These are phyloP conservation scores for Stephania japonica DNA, from an alignment of 164 flowering plant species.

Conservation along the genomic window DNA sequence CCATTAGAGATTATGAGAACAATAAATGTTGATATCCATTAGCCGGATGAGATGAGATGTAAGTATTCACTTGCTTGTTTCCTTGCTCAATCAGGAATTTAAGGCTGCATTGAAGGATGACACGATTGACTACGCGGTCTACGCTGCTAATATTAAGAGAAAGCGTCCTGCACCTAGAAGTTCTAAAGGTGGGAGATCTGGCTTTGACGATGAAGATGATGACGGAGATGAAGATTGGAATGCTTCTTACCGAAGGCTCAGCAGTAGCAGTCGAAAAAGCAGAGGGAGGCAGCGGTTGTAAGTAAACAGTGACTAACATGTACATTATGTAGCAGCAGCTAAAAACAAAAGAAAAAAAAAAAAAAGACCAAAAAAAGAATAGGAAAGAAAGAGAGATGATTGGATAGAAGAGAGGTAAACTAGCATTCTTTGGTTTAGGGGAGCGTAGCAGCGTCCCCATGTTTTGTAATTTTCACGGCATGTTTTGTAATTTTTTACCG, in stretches of 20 bases:
- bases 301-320: slow-evolving; percentile 37
- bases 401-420: background rate
- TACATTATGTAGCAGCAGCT: slow-evolving; percentile 30
- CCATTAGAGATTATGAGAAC: too few relatives aligned
- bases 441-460: background rate
- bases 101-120: slow-evolving; percentile 84
- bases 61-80: background rate
- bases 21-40: background rate
- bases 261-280: slow-evolving; percentile 37
- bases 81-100: slow-evolving; percentile 48
- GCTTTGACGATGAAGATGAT: slow-evolving; percentile 36
- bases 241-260: slow-evolving; percentile 32
- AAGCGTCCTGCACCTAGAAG: slow-evolving; percentile 62
- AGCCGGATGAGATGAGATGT: background rate
- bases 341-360: background rate
- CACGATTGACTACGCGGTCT: slow-evolving; percentile 69
- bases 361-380: slow-evolving; percentile 4
- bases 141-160: slow-evolving; percentile 66
- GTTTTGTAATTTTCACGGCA: slow-evolving; percentile 7
- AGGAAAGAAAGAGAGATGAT: background rate
- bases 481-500: slow-evolving; percentile 1
- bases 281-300: slow-evolving; percentile 41
- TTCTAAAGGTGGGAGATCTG: slow-evolving; percentile 32
- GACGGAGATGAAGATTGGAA: slow-evolving; percentile 44
- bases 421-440: slow-evolving; percentile 8